A percentile compares a stretch with the other conserved stretches of the same genome.
These are phyloP conservation scores for Glycine soja DNA, from an alignment of 306 rosid species.

Conservation along the genomic window DNA sequence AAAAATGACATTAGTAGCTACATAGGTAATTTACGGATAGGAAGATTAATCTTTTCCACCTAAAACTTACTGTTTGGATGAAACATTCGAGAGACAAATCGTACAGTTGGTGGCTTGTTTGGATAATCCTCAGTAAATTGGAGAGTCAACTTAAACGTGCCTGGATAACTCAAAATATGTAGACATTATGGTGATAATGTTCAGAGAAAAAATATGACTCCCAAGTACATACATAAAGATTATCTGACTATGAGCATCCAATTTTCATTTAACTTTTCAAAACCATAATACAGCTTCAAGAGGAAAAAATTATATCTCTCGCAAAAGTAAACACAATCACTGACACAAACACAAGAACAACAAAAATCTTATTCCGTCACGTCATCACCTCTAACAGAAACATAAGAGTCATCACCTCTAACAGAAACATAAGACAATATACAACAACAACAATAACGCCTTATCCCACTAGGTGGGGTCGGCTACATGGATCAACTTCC, in stretches of 20 bases:
- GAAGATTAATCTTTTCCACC: conserved; percentile 4
- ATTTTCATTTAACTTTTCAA: not conserved
- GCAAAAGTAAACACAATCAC: too few relatives aligned
- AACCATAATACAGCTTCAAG: conserved; percentile 5
- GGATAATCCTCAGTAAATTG: conserved; percentile 93
- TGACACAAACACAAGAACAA: too few relatives aligned
- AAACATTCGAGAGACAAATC: conserved; percentile 92
- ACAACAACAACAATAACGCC: too few relatives aligned
- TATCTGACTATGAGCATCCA: conserved; percentile 18
- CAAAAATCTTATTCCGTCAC: too few relatives aligned
- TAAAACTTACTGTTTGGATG: conserved; percentile 89
- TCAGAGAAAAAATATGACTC: conserved; percentile 33
- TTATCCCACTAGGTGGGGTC: too few relatives aligned
- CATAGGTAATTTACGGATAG: conserved; percentile 8
- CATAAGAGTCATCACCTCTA: not conserved
- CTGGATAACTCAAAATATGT: conserved; percentile 58
- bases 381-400: not conserved
- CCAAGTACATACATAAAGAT: conserved; percentile 8
- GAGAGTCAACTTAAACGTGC: conserved; percentile 89
- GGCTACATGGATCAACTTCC: too few relatives aligned
- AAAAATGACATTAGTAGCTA: conserved; percentile 30
- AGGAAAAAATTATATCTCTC: not conserved
- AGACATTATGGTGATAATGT: conserved; percentile 30
- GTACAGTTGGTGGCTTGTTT: conserved; percentile 90
- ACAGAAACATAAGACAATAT: not conserved